Percentiles rank a stretch among this genome's conserved stretches.
Conservation (phyloP, 2,329 filamentous ascomycete species). For the Pseudogymnoascus sp. region DNA sequence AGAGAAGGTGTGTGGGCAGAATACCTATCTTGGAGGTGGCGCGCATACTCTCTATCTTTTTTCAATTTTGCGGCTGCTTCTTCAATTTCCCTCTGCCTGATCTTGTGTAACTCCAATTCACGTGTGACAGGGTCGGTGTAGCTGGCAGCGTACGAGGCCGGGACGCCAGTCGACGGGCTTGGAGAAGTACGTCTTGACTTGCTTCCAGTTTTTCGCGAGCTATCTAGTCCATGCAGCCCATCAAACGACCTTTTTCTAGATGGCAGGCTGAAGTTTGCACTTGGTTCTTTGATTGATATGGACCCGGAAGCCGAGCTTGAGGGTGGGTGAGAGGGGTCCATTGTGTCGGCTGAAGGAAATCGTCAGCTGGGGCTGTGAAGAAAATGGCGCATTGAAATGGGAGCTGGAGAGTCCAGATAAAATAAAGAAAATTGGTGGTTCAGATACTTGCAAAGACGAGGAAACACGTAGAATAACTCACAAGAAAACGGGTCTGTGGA, state of each 20-base stretch:
- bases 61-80: conserved; percentile 33
- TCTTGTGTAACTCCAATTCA: neutral
- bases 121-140: neutral
- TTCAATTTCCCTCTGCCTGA: conserved; percentile 29
- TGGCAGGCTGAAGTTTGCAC: neutral
- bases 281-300: neutral
- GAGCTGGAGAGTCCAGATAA: neutral
- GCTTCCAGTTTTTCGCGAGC: conserved; percentile 11
- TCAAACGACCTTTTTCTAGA: neutral
- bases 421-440: neutral
- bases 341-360: neutral
- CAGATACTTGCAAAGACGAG: neutral
- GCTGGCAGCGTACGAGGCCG: conserved; percentile 21
- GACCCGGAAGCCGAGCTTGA: neutral
- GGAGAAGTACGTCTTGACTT: conserved; percentile 27
- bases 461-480: neutral
- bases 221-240: neutral
- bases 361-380: neutral
- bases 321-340: neutral
- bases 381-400: neutral
- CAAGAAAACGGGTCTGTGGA: neutral
- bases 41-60: conserved; percentile 29
- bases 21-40: conserved; percentile 19
- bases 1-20: neutral
- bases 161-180: conserved; percentile 21